Base-by-base conservation (phyloP, 2,329 filamentous ascomycete genomes). In the Cadophora gregata region DNA sequence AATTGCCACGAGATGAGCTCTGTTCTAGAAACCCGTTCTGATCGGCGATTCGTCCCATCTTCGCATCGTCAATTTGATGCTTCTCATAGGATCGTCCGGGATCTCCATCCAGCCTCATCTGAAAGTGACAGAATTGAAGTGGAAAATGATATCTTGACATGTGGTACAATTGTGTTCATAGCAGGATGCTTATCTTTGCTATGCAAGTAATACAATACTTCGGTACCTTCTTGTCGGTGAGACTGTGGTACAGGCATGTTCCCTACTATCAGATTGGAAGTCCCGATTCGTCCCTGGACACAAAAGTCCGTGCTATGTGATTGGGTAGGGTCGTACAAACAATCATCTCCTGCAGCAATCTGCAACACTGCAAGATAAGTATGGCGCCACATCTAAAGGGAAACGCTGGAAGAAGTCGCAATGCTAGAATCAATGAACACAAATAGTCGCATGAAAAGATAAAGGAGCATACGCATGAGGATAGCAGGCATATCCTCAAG, bases 291-390 rank as follows among this genome's bases (percentile, higher is more conserved):
- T 58, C 53, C n/a, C 2, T 25, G 8, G 14, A 62, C 29, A 33
- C 24, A 58, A 66, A 66, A 45, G 29, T 62, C 63, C 59, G 59
- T 48, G 19, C 24, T n/a, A 10, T 59, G 50, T 29, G 55, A 68
- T 61, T 59, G 25, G 63, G 47, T 45, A 53, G 25, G 21, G 61
- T 59, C 24, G 59, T 42, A 65, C 29, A 50, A 59, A 64, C 58
- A 45, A 61, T 50, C 58, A 48, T 45, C 36, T 53, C 51, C 51
- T 69, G 51, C 51, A 67, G 62, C 45, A 66, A 55, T 62, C 51
- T 60, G 61, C 58, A 51, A 64, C 58, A 48, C 7, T 33, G 27
- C 3, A 33, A 25, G 59, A 62, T 62, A 58, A 65, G 38, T 62
- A 51, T 62, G 50, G 64, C 59, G 64, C 64, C 58, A 65, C 64